These are phyloP conservation scores for Eutrema japonicum DNA, from an alignment of 345 rosid species.

Conservation along the genomic window DNA sequence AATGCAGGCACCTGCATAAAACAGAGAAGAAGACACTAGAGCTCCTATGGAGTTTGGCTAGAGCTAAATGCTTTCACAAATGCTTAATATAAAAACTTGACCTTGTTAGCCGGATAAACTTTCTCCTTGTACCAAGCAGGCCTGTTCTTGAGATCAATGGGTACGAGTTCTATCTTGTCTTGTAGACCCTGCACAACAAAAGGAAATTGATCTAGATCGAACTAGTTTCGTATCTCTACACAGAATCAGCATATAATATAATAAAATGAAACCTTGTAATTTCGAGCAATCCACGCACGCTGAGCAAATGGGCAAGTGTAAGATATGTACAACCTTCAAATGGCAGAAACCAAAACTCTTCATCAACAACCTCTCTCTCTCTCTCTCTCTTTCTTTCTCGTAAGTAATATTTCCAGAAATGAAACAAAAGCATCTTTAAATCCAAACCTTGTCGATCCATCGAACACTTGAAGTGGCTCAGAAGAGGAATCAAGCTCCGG, in stretches of 20 bases:
- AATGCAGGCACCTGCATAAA: conserved; percentile 73
- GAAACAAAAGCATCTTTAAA: background rate
- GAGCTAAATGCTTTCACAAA: no score
- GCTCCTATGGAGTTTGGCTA: background rate
- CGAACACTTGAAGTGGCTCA: conserved; percentile 66
- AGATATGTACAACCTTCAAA: conserved; percentile 65
- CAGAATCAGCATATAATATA: background rate
- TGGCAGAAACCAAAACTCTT: background rate
- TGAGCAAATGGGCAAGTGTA: conserved; percentile 80
- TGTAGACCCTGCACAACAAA: conserved; percentile 64
- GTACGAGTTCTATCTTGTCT: conserved; percentile 73
- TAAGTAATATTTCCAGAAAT: background rate
- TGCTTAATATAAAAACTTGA: conserved; percentile 16
- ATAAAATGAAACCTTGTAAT: conserved; percentile 58
- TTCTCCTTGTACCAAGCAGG: conserved; percentile 92
- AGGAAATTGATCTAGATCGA: background rate
- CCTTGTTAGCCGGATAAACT: conserved; percentile 78
- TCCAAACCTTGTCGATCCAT: conserved; percentile 76
- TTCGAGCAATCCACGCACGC: conserved; percentile 93
- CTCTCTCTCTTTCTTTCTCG: no score
- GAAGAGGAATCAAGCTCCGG: conserved; percentile 71
- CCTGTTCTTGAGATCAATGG: conserved; percentile 71
- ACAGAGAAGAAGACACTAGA: background rate
- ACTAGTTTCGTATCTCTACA: background rate
- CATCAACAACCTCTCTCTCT: background rate